A percentile compares a stretch with the other conserved stretches of the same genome.
Evolutionary conservation across 2,329 filamentous ascomycete genomes (phyloP).

Genomic region (Alternaria brassicae): DNA sequence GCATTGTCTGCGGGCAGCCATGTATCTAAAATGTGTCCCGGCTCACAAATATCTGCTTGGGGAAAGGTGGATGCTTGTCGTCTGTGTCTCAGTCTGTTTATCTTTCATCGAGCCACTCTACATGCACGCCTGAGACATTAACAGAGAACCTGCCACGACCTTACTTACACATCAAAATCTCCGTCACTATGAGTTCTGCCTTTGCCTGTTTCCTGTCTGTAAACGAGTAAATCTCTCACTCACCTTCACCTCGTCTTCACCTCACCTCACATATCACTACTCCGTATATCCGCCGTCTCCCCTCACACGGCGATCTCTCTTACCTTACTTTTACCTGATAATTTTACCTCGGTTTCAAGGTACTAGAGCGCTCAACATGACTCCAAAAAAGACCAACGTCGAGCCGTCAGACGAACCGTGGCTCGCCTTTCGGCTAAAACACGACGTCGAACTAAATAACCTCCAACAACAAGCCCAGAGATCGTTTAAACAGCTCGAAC

Average conservation of each 20-base stretch:
- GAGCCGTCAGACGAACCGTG: constrained; percentile 1
- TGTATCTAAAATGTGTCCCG: not conserved
- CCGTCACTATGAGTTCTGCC: not conserved
- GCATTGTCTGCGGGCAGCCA: not conserved
- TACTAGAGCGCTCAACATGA: not conserved
- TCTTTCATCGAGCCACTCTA: not conserved
- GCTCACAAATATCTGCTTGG: not conserved
- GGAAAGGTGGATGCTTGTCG: not conserved
- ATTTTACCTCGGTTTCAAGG: not conserved
- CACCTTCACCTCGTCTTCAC: constrained; percentile 6
- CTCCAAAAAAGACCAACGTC: not conserved
- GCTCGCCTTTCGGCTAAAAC: constrained; percentile 5
- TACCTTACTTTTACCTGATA: not conserved
- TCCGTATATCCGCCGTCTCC: not conserved
- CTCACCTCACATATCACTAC: not conserved
- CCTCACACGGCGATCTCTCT: not conserved
- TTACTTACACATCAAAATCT: not conserved
- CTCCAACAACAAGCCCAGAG: not conserved
- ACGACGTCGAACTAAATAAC: not conserved
- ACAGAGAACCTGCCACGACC: not conserved
- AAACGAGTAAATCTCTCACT: not conserved
- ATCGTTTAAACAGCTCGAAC: not conserved
- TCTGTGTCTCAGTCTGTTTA: not conserved
- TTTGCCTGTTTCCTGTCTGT: not conserved
- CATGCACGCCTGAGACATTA: not conserved